A percentile compares a stretch with the other conserved stretches of the same genome.
Evolutionary conservation across 1,284 basidiomycete species (phyloP).

Genomic region (Ceratobasidium sp.): DNA sequence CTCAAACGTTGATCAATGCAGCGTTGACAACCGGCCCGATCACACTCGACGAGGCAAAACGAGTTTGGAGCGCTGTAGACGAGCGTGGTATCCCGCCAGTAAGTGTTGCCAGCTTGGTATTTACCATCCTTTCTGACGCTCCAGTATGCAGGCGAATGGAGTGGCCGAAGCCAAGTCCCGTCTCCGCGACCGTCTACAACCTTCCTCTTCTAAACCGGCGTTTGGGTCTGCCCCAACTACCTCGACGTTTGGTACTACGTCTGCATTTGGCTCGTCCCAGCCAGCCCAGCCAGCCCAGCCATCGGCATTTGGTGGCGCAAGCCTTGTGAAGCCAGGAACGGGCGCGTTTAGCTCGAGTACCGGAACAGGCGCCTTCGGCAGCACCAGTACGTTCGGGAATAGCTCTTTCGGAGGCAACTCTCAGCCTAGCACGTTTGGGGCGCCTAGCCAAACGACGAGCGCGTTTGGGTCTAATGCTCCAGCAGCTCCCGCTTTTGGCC

Average conservation of each 20-base stretch:
- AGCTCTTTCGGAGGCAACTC: constrained; percentile 33
- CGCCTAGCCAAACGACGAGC: constrained; percentile 47
- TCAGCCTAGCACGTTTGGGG: constrained; percentile 51
- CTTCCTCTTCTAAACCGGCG: constrained; percentile 24
- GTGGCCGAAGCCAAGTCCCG: constrained; percentile 31
- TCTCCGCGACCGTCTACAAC: constrained; percentile 34
- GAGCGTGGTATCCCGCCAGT: constrained; percentile 33
- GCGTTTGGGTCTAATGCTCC: constrained; percentile 52
- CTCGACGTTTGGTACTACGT: constrained; percentile 18
- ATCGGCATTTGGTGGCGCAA: constrained; percentile 33
- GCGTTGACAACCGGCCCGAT: constrained; percentile 30
- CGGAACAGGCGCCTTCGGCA: constrained; percentile 48
- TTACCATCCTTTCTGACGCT: background rate
- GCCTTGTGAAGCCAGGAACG: constrained; percentile 45
- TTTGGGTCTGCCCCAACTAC: constrained; percentile 26
- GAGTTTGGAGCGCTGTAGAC: constrained; percentile 31
- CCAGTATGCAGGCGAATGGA: constrained; percentile 5
- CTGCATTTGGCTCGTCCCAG: constrained; percentile 30
- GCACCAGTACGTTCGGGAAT: constrained; percentile 47
- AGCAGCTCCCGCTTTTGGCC: constrained; percentile 49
- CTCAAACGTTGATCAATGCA: constrained; percentile 16
- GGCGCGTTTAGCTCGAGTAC: constrained; percentile 48
- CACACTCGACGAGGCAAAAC: constrained; percentile 36
- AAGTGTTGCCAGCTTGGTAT: background rate
- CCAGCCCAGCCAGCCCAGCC: constrained; percentile 26